Percentiles rank a stretch among this genome's conserved stretches.
phyloP scores from a whole-genome alignment of 306 rosid genomes.

The Corylus avellana region DNA sequence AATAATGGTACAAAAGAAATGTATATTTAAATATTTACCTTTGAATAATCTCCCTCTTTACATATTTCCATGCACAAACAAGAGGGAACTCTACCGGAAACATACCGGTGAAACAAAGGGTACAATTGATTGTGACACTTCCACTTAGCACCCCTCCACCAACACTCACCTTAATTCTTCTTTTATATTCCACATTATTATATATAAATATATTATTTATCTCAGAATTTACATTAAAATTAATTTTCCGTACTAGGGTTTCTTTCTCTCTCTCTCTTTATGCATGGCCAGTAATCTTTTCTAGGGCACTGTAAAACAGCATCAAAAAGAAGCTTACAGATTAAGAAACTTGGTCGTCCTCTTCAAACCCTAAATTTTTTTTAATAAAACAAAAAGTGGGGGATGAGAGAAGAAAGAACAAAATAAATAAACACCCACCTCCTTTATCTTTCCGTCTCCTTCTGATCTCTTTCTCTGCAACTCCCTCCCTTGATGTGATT shows the following conservation, averaged over 20 bases:
- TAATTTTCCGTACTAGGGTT: constrained; percentile 35
- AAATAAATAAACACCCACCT: constrained; percentile 46
- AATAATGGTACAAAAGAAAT: neutral
- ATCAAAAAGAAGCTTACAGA: constrained; percentile 43
- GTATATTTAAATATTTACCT: neutral
- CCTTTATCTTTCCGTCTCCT: constrained; percentile 76
- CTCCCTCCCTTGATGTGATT: constrained; percentile 72
- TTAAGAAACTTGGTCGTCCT: constrained; percentile 48
- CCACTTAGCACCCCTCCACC: constrained; percentile 76
- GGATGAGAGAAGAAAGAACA: constrained; percentile 25
- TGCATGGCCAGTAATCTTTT: constrained; percentile 44
- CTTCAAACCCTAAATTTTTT: constrained; percentile 36
- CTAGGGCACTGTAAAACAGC: constrained; percentile 37
- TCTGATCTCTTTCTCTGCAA: constrained; percentile 50
- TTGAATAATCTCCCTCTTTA: neutral
- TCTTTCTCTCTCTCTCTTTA: constrained; percentile 13
- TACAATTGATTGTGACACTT: constrained; percentile 68
- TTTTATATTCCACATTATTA: constrained; percentile 35
- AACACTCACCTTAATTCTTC: constrained; percentile 44
- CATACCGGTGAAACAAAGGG: constrained; percentile 61
- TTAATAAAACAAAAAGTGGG: constrained; percentile 54
- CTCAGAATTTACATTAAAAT: constrained; percentile 3
- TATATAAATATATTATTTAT: neutral
- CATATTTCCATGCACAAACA: constrained; percentile 33
- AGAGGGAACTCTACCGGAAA: constrained; percentile 30